Percentiles rank a stretch among this genome's conserved stretches.
phyloP scores from a whole-genome alignment of 2,329 filamentous ascomycete species.

The Hirsutella thompsonii region DNA sequence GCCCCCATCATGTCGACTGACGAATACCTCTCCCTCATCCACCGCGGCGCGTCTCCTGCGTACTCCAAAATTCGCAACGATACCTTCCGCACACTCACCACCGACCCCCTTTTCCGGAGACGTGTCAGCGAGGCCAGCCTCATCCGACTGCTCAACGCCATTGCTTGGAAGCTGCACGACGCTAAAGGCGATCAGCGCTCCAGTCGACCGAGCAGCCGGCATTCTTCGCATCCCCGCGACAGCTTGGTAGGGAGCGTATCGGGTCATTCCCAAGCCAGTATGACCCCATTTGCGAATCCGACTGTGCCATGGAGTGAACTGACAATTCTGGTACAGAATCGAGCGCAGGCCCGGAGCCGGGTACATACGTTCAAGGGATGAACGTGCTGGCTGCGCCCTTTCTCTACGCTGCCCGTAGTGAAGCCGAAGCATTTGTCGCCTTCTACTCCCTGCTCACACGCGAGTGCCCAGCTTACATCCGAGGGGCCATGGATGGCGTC shows the following conservation, averaged over 20 bases:
- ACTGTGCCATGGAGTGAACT: neutral
- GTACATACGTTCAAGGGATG: conserved; percentile 97
- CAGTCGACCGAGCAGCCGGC: conserved; percentile 24
- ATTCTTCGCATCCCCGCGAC: conserved; percentile 18
- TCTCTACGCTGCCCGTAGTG: conserved; percentile 84
- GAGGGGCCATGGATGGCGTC: conserved; percentile 93
- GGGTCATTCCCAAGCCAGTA: conserved; percentile 24
- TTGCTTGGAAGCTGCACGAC: conserved; percentile 89
- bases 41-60: conserved; percentile 84
- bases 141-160: conserved; percentile 85
- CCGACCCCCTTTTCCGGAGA: conserved; percentile 90
- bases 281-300: conserved; percentile 10
- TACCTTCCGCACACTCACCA: conserved; percentile 91
- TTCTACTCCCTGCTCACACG: conserved; percentile 79
- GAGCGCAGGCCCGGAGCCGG: conserved; percentile 47
- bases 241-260: conserved; percentile 20
- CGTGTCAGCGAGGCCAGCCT: conserved; percentile 91
- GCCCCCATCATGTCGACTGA: conserved; percentile 76
- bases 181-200: conserved; percentile 40
- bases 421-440: conserved; percentile 85
- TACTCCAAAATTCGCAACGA: conserved; percentile 98
- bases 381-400: conserved; percentile 95
- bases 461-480: conserved; percentile 87
- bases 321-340: conserved; percentile 33
- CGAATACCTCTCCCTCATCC: conserved; percentile 77